Evolutionary conservation across 2,329 filamentous ascomycete genomes (phyloP), one percentile per base, ranked within the genome.

Genomic region (Tolypocladium cylindrosporum): DNA sequence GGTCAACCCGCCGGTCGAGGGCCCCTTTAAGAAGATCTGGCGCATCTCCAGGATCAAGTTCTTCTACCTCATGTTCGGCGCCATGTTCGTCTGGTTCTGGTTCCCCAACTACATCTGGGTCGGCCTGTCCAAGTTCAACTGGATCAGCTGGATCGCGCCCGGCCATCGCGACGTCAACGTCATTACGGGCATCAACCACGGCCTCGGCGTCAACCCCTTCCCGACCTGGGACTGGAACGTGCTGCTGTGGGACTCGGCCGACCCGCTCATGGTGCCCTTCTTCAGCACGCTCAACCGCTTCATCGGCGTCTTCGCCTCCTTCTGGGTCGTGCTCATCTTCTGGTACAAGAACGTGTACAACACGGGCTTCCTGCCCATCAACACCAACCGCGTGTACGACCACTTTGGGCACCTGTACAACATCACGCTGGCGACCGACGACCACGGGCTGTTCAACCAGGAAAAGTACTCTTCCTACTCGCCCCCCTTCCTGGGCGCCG

Each of bases 261-360:
- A 77, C 58, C 75, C 75, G 1, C 70, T 78, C 56, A 77, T 78
- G 73, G 72, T 78, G 9, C 79, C 79, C 4, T 80, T 79, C 65
- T 80, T 84, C 70, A 81, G 80, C 36, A 86, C 85, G 50, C 74
- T 83, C 57, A 88, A 88, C 68, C 82, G 80, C 27, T 74, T 86
- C 60, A 70, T 85, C 51, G 84, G 84, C 37, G 76, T 81, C 55
- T 74, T 84, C 14, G 61, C 81, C 40, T 80, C 77, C 50, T 77
- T 79, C 63, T 79, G 81, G 71, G 72, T 87, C 16, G 74, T 83
- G 16, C 68, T 81, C 2, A 80, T 72, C 34, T 66, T 88, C 10
- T 86, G 84, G 72, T 88, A 81, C 67, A 78, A 73, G 51, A 83
- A 83, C 57, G 69, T 79, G 1, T 87, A 79, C 72, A 80, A 82